phyloP scores from a whole-genome alignment of 257 asterid species.

The Solanum virginianum region DNA sequence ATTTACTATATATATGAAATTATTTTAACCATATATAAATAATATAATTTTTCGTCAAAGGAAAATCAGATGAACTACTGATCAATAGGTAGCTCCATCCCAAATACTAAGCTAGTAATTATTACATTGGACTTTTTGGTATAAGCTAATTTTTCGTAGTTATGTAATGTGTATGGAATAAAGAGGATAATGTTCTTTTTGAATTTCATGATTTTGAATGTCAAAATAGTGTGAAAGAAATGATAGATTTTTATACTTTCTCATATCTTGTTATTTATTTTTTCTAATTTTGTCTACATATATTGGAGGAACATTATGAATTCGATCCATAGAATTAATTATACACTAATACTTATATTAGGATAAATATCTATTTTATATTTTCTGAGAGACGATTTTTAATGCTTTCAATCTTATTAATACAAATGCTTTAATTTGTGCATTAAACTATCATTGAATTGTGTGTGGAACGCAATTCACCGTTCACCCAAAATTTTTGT shows the following conservation, averaged over 20 bases:
- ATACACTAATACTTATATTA: neutral
- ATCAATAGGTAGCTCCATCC: no score
- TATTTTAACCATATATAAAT: no score
- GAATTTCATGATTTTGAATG: neutral
- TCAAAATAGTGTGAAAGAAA: neutral
- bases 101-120: no score
- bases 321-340: accelerated
- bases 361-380: accelerated
- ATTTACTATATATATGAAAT: no score
- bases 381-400: accelerated
- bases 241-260: neutral
- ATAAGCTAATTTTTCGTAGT: no score
- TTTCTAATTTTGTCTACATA: neutral
- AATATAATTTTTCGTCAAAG: no score
- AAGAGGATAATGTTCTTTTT: neutral
- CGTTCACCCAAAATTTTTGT: no score
- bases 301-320: neutral
- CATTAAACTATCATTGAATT: neutral
- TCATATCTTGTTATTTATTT: neutral
- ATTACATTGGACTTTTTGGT: neutral
- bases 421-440: neutral
- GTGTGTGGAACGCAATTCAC: accelerated
- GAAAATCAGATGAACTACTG: no score
- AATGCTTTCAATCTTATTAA: accelerated
- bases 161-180: no score